A percentile compares a stretch with the other conserved stretches of the same genome.
Conservation (phyloP, 163 green algal species). For the Scenedesmus sp. region DNA sequence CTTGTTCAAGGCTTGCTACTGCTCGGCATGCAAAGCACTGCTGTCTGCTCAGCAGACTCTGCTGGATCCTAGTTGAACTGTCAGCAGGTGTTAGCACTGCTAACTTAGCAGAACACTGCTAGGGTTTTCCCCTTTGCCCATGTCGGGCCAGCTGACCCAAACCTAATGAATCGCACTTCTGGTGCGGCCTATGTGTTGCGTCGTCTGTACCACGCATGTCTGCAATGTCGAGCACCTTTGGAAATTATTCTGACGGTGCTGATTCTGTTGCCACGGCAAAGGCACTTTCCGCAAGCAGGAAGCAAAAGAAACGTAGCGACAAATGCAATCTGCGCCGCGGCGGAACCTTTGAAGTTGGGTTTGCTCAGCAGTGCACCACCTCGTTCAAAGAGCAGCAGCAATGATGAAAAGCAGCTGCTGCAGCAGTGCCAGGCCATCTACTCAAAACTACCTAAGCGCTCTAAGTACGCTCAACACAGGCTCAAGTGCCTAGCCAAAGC, state of each 20-base stretch:
- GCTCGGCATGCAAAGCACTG: neutral
- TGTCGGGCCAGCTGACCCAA: too few species aligned
- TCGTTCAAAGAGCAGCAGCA: neutral
- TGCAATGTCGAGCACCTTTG: neutral
- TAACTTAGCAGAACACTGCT: too few species aligned
- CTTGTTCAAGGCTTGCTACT: neutral
- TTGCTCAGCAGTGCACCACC: neutral
- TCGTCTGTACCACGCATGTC: too few species aligned
- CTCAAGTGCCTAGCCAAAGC: slow-evolving; percentile 22
- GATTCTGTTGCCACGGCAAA: neutral
- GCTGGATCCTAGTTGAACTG: too few species aligned
- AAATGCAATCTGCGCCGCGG: neutral
- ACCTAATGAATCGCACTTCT: too few species aligned
- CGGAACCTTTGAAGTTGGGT: neutral
- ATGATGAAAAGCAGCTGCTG: neutral
- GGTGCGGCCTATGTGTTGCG: too few species aligned
- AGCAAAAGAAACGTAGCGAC: neutral
- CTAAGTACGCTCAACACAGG: slow-evolving; percentile 42
- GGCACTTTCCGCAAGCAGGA: neutral
- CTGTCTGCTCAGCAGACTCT: neutral
- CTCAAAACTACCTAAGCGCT: neutral
- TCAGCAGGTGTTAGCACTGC: neutral
- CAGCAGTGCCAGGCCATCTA: slow-evolving; percentile 11
- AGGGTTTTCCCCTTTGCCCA: too few species aligned
- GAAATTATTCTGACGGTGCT: neutral